Evolutionary conservation across 2,329 filamentous ascomycete genomes (phyloP).

Genomic region (Botrytis medusae): DNA sequence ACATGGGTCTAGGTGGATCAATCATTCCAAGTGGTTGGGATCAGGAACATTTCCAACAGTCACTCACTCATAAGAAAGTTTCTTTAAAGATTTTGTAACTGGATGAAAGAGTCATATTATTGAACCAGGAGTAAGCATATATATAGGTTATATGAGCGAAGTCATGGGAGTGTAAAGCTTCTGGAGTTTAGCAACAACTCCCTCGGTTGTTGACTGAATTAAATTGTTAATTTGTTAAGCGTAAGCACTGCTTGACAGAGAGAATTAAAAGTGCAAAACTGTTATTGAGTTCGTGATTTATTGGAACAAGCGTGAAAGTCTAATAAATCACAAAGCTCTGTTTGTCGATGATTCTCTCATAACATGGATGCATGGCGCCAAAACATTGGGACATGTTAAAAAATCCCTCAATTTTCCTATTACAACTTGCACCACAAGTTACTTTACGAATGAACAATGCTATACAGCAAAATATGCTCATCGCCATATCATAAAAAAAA

Average conservation of each 20-base stretch:
- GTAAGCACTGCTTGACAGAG: background rate
- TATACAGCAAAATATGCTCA: background rate
- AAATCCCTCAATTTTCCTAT: background rate
- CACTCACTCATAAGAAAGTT: background rate
- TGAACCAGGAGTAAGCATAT: background rate
- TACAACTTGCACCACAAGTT: background rate
- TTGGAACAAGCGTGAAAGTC: background rate
- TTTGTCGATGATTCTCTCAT: background rate
- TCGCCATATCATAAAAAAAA: background rate
- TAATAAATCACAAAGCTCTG: background rate
- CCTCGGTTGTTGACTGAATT: background rate
- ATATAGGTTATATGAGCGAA: background rate
- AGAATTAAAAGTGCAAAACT: background rate
- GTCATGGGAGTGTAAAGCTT: background rate
- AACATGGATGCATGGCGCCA: background rate
- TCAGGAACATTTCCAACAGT: background rate
- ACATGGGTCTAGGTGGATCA: conserved; percentile 4
- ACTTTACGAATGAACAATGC: background rate
- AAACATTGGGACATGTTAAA: background rate
- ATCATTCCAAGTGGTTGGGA: background rate
- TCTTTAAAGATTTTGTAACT: background rate
- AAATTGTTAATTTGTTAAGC: background rate
- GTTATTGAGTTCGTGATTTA: background rate
- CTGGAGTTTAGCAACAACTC: too few relatives aligned
- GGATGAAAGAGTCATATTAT: background rate